Percentiles rank a stretch among this genome's conserved stretches.
These are phyloP conservation scores for Hymenoscyphus occultus DNA, from an alignment of 2,329 filamentous ascomycete genomes.

Conservation along the genomic window DNA sequence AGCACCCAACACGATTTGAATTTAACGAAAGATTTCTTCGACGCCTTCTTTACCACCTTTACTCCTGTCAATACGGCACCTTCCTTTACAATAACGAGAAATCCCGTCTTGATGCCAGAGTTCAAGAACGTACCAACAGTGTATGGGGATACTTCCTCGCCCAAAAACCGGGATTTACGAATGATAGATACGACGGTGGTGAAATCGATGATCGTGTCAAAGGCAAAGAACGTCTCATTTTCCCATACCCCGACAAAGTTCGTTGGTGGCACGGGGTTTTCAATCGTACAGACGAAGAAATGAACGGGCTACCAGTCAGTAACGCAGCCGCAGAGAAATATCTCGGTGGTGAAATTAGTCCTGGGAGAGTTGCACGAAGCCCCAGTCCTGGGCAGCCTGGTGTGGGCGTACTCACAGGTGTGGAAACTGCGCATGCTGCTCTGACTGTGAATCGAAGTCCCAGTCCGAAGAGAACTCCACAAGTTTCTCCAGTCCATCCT, in stretches of 20 bases:
- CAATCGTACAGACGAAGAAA: conserved; percentile 82
- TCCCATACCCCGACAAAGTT: conserved; percentile 74
- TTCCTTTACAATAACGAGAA: conserved; percentile 96
- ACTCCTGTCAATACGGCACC: conserved; percentile 95
- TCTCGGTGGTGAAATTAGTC: conserved; percentile 13
- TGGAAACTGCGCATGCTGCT: conserved; percentile 29
- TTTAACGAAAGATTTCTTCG: conserved; percentile 93
- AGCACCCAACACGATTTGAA: conserved; percentile 86
- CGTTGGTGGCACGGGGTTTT: conserved; percentile 93
- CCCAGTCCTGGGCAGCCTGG: conserved; percentile 12
- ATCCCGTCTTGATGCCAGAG: conserved; percentile 69
- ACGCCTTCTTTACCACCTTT: conserved; percentile 85
- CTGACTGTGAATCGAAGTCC: conserved; percentile 15
- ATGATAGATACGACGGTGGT: conserved; percentile 70
- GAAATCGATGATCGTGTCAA: conserved; percentile 73
- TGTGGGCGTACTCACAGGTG: conserved; percentile 27
- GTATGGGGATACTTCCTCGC: conserved; percentile 96
- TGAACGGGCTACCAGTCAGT: conserved; percentile 65
- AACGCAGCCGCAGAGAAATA: conserved; percentile 45
- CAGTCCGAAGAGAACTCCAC: conserved; percentile 25
- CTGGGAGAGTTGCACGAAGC: conserved; percentile 2
- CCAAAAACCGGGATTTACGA: conserved; percentile 76
- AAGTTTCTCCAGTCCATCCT: conserved; percentile 6
- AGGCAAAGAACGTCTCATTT: conserved; percentile 78
- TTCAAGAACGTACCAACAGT: conserved; percentile 71